phyloP scores from a whole-genome alignment of 2,329 filamentous ascomycete species.

The Ceratocystis cacaofunesta region DNA sequence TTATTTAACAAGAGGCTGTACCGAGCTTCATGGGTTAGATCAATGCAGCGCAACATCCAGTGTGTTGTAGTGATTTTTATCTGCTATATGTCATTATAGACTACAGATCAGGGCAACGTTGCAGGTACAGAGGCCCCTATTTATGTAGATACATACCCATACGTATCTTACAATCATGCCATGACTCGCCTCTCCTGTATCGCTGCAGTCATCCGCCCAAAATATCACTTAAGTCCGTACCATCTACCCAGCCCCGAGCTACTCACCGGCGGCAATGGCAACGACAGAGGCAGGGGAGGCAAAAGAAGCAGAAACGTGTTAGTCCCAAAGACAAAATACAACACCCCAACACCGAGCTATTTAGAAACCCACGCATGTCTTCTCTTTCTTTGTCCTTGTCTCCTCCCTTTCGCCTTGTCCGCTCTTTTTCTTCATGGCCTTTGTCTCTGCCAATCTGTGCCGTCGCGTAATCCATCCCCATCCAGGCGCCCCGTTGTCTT shows the following conservation, averaged over 20 bases:
- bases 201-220: too few relatives aligned
- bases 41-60: neutral
- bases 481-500: neutral
- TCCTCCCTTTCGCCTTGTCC: neutral
- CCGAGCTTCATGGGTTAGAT: neutral
- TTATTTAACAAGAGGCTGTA: neutral
- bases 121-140: neutral
- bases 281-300: too few relatives aligned
- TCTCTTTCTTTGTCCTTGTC: neutral
- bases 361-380: neutral
- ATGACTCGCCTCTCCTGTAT: too few relatives aligned
- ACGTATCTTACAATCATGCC: too few relatives aligned
- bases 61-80: too few relatives aligned
- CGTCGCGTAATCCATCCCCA: neutral
- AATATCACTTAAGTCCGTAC: too few relatives aligned
- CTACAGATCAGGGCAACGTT: neutral
- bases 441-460: neutral
- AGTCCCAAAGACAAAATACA: too few relatives aligned
- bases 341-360: neutral
- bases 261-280: too few relatives aligned
- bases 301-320: neutral
- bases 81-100: too few relatives aligned
- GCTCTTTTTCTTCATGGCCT: neutral
- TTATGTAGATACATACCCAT: neutral
- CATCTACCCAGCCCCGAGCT: too few relatives aligned